These are phyloP conservation scores for Populus hybrid DNA, from an alignment of 441 rosid species.

Conservation along the genomic window DNA sequence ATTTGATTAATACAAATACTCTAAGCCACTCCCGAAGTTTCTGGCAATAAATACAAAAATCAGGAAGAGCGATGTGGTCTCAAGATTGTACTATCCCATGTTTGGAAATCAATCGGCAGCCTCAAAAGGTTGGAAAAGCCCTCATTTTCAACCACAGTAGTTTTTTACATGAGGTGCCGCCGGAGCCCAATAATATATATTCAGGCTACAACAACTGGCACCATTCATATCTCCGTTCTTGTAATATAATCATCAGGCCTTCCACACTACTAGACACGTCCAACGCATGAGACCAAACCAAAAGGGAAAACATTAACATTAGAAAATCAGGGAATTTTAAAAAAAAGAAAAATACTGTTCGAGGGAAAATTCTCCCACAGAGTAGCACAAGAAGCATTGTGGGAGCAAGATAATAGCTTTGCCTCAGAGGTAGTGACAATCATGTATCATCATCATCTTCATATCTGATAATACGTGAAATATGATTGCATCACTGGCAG, in stretches of 20 bases:
- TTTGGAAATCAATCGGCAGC: background rate
- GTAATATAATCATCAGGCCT: constrained; percentile 14
- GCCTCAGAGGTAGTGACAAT: background rate
- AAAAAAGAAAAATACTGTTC: too few relatives aligned
- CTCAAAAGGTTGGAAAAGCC: constrained; percentile 1
- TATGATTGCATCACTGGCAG: background rate
- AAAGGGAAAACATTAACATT: background rate
- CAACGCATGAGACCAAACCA: background rate
- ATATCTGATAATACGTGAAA: background rate
- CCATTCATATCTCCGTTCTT: constrained; percentile 25
- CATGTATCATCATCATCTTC: background rate
- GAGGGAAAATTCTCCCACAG: background rate
- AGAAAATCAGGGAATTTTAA: background rate
- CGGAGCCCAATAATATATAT: constrained; percentile 10
- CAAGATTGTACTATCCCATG: background rate
- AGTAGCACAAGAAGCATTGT: background rate
- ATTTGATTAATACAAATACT: background rate
- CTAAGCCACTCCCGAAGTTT: background rate
- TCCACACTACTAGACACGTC: background rate
- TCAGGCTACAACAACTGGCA: constrained; percentile 14
- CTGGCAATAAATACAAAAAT: background rate
- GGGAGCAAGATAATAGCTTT: background rate
- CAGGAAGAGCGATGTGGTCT: background rate
- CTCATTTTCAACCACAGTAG: background rate
- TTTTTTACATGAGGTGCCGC: constrained; percentile 5